These are phyloP conservation scores for Sordariomycetes sp. DNA, from an alignment of 2,329 filamentous ascomycete species.

Conservation along the genomic window DNA sequence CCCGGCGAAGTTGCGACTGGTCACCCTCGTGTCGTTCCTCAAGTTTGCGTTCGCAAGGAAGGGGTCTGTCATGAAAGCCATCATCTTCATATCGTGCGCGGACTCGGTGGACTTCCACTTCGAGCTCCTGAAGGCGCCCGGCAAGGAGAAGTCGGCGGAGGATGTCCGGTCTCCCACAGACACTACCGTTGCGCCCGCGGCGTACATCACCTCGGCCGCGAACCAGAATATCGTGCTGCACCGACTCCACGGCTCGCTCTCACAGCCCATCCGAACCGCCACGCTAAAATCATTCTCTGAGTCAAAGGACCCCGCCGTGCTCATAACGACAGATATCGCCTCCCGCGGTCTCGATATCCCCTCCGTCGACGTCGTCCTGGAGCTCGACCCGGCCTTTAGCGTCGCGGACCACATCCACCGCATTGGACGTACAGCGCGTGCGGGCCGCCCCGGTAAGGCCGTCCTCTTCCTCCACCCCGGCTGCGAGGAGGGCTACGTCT, in stretches of 20 bases:
- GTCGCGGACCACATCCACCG: slow-evolving; percentile 90
- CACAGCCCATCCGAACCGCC: slow-evolving; percentile 76
- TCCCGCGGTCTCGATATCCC: slow-evolving; percentile 92
- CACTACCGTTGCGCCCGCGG: slow-evolving; percentile 57
- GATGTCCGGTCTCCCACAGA: slow-evolving; percentile 20
- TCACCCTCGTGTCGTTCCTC: slow-evolving; percentile 74
- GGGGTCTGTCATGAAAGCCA: slow-evolving; percentile 91
- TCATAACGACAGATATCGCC: slow-evolving; percentile 91
- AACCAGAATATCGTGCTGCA: slow-evolving; percentile 68
- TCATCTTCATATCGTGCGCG: slow-evolving; percentile 92
- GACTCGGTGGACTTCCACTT: slow-evolving; percentile 97
- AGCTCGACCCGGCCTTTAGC: slow-evolving; percentile 93
- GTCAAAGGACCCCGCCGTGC: slow-evolving; percentile 63
- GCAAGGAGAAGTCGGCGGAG: slow-evolving; percentile 15
- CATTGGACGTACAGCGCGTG: slow-evolving; percentile 87
- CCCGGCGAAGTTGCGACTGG: slow-evolving; percentile 80
- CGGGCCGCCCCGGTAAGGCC: slow-evolving; percentile 78
- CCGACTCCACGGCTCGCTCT: slow-evolving; percentile 83
- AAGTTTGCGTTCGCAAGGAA: slow-evolving; percentile 81
- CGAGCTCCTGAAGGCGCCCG: slow-evolving; percentile 48
- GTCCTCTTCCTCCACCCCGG: slow-evolving; percentile 86
- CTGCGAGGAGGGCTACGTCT: slow-evolving; percentile 82
- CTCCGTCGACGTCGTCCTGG: slow-evolving; percentile 87
- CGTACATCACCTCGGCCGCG: slow-evolving; percentile 62
- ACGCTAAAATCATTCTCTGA: slow-evolving; percentile 73